A percentile compares a stretch with the other conserved stretches of the same genome.
phyloP scores from a whole-genome alignment of 106 monocot genomes.

The Dioscorea dumetorum region DNA sequence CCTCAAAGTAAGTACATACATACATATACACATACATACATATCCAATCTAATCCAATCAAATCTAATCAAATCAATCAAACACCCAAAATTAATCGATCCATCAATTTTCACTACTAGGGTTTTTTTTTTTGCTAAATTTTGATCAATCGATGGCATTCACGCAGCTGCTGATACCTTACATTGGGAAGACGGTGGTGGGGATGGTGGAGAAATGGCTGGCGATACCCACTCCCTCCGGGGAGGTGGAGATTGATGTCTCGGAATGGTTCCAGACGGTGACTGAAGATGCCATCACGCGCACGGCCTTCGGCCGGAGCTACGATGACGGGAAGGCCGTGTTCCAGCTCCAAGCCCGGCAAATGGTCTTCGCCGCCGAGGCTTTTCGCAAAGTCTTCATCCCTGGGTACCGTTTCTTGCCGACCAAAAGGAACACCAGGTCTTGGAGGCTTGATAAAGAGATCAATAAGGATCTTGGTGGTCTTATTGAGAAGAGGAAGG shows the following conservation, averaged over 20 bases:
- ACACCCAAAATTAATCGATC: no score
- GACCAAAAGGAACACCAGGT: conserved; percentile 47
- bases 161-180: conserved; percentile 53
- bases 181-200: conserved; percentile 61
- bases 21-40: no score
- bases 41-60: no score
- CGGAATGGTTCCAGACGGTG: conserved; percentile 57
- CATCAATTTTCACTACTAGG: no score
- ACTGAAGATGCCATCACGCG: conserved; percentile 65
- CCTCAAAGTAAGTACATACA: conserved; percentile 37
- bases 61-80: no score
- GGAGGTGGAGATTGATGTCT: conserved; percentile 72
- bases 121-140: no score
- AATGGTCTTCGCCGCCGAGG: conserved; percentile 82
- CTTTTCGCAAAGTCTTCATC: conserved; percentile 63
- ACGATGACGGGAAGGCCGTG: conserved; percentile 61
- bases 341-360: conserved; percentile 70
- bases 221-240: conserved; percentile 15
- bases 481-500: conserved; percentile 39
- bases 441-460: conserved; percentile 70
- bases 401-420: conserved; percentile 54
- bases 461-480: conserved; percentile 31
- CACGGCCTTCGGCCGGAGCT: conserved; percentile 55
- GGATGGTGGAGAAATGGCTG: conserved; percentile 52
- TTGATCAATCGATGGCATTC: no score